A percentile compares a stretch with the other conserved stretches of the same genome.
Conservation (phyloP, 2,329 filamentous ascomycete genomes). For the Colletotrichum viniferum region DNA sequence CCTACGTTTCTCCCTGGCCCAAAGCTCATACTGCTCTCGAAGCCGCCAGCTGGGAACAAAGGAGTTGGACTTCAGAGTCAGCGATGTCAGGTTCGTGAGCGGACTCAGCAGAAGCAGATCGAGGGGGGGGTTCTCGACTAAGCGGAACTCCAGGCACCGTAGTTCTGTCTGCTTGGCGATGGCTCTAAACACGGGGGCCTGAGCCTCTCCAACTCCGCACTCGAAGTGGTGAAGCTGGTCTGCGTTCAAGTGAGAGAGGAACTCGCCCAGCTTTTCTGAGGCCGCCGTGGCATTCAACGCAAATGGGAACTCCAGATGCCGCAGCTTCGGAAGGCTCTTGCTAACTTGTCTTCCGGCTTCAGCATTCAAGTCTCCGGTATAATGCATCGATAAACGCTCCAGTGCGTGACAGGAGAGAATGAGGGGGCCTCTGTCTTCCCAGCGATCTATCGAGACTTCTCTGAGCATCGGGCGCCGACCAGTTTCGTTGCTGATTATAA, state of each 20-base stretch:
- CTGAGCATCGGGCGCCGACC: background rate
- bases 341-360: background rate
- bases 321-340: background rate
- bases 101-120: background rate
- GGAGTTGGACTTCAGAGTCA: background rate
- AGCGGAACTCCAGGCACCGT: background rate
- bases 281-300: too few species aligned
- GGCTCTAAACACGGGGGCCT: background rate
- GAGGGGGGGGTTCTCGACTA: background rate
- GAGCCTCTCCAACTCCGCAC: background rate
- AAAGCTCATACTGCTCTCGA: background rate
- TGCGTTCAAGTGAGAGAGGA: background rate
- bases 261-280: background rate
- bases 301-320: background rate
- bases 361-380: background rate
- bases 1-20: background rate
- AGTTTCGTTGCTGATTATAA: background rate
- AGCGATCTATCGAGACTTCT: background rate
- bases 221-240: background rate
- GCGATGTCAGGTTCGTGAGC: background rate
- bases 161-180: background rate
- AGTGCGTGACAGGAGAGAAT: background rate
- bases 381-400: background rate
- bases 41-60: rapidly evolving
- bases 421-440: background rate